Base-by-base conservation (phyloP, 2,329 filamentous ascomycete genomes). In the Diaporthe sp. region DNA sequence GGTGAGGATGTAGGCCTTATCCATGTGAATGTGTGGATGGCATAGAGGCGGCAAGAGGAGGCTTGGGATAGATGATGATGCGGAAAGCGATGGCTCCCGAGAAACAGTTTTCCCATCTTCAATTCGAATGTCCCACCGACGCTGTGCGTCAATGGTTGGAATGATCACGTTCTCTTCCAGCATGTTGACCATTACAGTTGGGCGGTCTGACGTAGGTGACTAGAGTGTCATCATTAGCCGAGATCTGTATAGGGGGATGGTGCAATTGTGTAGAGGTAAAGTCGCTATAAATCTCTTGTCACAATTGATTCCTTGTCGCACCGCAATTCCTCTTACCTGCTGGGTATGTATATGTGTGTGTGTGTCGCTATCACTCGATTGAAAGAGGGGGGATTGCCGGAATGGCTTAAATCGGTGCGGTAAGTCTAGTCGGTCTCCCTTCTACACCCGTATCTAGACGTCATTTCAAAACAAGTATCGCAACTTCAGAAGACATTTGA, bases 11-110 rank as follows among this genome's bases (percentile, higher is more conserved):
- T 90, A 92, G 52, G 89, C 87, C 79, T 92, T 92, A 82, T 95
- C 93, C 38, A 95, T 86, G 79, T 95, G 93, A 68, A 95, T 89
- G 77, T 95, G 93, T 10, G 93, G 92, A 79, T 95, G 93, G 77
- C 92, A 94, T 4, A 95, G 86, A 4, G 84, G 64, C 8, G 84
- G 83, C 8, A 85, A 77, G 3, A 85, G 73, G 22, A 85, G 78
- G 33, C 76, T 79, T 7, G 80, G 76, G 54, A 35, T 38, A 2
- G 66, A 67, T 2, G 71, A 40, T 25, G 58, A 22, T 1, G 60
- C 15, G 77, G 75, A 15, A 4, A n/a, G 33, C 17, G 69, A 68
- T 22, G 67, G 42, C 15, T 38, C 52, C 17, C 58, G 50, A 25
- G 67, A 67, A 0, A 55, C 30, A 2, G 67, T 8, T 17, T n/a